Evolutionary conservation across 2,329 filamentous ascomycete genomes (phyloP), one percentile per base, ranked within the genome.

Genomic region (Triangularia setosa): DNA sequence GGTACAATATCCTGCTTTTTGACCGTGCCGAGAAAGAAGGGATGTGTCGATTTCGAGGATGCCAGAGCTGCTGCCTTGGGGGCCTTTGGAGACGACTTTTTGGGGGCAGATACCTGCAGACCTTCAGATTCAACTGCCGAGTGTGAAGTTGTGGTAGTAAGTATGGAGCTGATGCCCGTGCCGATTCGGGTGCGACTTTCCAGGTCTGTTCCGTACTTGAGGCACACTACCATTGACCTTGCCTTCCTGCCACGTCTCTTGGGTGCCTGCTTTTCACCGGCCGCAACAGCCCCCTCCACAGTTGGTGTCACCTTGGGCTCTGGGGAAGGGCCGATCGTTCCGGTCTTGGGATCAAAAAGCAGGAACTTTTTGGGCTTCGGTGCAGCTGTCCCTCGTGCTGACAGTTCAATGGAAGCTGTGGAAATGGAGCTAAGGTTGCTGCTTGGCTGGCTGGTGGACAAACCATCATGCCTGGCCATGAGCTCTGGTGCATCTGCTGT

Each of bases 321-420:
- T 0, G 86, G 86, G 0, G 87, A 85, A 4, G 86, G 85, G 3
- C 86, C 85, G 58, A 88, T 81, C 1, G 86, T 89, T 4, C 86
- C 86, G 1, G 86, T 88, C 65, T 81, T 84, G 1, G 80, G 79
- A 66, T 89, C 87, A 69, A 87, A 80, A 65, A 78, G 81, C 21
- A 88, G 73, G 0, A 88, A 68, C 67, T 83, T 87, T 53, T 77
- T 80, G 0, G 80, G 76, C 60, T 78, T 80, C 11, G 63, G 2
- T 11, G 64, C 27, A 6, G 60, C 62, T 18, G 2, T 23, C 11
- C 8, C 30, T 8, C 57, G 52, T 18, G 63, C 25, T 11, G 4
- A 11, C 6, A 8, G 8, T 28, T 55, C 23, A 2, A 12, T 21
- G 2, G 21, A n/a, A 24, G 25, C 12, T 2, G 8, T 9, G 7